phyloP scores from a whole-genome alignment of 192 early-diverging fungal genomes.

The Coemansia sp. region DNA sequence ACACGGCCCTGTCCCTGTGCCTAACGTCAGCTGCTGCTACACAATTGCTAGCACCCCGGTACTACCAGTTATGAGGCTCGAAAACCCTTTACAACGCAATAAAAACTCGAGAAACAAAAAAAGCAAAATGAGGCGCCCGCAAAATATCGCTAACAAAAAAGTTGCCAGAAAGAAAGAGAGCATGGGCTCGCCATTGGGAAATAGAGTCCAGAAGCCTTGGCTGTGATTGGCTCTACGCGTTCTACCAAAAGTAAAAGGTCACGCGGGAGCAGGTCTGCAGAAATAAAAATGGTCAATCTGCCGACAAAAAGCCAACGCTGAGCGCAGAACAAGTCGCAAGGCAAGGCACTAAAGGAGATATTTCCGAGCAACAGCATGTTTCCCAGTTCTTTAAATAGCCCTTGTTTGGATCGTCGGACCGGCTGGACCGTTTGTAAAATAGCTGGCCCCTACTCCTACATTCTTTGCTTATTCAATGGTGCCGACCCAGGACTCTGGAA shows the following conservation, averaged over 20 bases:
- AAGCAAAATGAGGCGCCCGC: neutral
- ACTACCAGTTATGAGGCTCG: too few relatives aligned
- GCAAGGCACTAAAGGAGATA: neutral
- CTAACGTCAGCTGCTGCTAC: neutral
- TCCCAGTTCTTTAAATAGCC: neutral
- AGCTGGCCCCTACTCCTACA: neutral
- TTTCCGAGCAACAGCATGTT: neutral
- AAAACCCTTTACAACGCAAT: neutral
- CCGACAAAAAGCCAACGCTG: neutral
- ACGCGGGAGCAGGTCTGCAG: neutral
- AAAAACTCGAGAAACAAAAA: neutral
- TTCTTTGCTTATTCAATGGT: neutral
- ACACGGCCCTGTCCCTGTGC: neutral
- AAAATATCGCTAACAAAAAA: neutral
- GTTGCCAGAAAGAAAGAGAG: neutral
- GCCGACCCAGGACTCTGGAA: neutral
- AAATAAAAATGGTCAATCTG: neutral
- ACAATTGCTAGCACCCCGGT: too few relatives aligned
- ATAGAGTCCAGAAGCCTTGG: neutral
- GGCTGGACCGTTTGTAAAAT: neutral
- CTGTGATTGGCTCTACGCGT: constrained; percentile 1
- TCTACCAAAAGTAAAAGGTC: neutral
- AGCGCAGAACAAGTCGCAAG: too few relatives aligned
- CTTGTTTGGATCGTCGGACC: neutral
- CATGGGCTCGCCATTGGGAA: neutral